These are phyloP conservation scores for Pythium dissimile DNA, from an alignment of 352 stramenopile species.

Conservation along the genomic window DNA sequence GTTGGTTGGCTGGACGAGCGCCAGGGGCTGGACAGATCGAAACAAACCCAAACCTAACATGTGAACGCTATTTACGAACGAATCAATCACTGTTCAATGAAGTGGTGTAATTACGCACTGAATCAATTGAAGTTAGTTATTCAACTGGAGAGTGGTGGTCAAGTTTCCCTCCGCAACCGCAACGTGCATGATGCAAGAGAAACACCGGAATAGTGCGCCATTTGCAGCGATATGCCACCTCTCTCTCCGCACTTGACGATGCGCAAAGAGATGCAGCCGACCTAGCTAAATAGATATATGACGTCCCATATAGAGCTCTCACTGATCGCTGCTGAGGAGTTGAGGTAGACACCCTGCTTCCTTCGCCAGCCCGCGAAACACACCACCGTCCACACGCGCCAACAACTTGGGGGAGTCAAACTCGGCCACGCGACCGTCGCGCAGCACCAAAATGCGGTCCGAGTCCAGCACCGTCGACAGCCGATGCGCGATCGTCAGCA, in stretches of 20 bases:
- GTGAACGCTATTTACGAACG: neutral
- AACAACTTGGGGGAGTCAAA: conserved; percentile 67
- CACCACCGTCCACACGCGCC: conserved; percentile 5
- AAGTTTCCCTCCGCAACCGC: too few species aligned
- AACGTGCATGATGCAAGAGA: too few species aligned
- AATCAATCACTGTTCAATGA: too few species aligned
- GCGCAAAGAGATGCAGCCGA: too few species aligned
- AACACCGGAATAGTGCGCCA: neutral
- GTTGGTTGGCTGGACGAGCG: conserved; percentile 2
- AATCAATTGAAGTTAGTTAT: too few species aligned
- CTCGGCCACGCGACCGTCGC: conserved; percentile 81
- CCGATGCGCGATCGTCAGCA: conserved; percentile 94
- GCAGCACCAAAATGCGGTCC: conserved; percentile 87
- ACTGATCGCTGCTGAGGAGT: too few species aligned
- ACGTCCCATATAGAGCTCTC: too few species aligned
- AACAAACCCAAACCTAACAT: neutral
- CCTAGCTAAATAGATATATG: too few species aligned
- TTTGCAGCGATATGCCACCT: too few species aligned
- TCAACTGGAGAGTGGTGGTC: too few species aligned
- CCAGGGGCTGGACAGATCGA: neutral
- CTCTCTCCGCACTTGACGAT: too few species aligned
- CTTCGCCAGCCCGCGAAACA: conserved; percentile 27
- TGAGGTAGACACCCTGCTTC: conserved; percentile 26
- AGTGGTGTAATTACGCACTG: neutral
- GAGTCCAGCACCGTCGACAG: conserved; percentile 91